Evolutionary conservation across 73 alveolate species (phyloP), one percentile per base, ranked within the genome.

Genomic region (Tetrahymena malaccensis): DNA sequence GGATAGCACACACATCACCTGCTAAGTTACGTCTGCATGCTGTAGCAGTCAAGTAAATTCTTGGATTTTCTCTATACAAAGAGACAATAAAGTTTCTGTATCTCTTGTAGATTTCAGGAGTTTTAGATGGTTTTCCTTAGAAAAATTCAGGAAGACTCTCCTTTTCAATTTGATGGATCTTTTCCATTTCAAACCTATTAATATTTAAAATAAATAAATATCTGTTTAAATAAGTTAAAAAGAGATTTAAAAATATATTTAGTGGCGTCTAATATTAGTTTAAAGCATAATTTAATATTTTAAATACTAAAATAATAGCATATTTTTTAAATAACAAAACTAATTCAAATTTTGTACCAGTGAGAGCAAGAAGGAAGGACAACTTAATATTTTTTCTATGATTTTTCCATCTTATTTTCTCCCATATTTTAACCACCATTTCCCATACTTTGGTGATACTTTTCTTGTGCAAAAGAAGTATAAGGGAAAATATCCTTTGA

Each of bases 11-110:
- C 10, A 98, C 99, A 96, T 99, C 99, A 4, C 99, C 99, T 27
- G 99, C 99, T 43, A 99, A 96, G 89, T 98, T 99, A 93, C 99
- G 97, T 95, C 99, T 95, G 96, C 99, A 98, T 33, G 99, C 99
- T 22, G 99, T 99, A 1, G 99, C 99, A 31, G 99, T 96, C 50
- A 99, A 96, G 94, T 99, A 99, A 38, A 96, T 94, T 43, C 97
- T 95, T n/a, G 99, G 99, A 57, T 97, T 98, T 94, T 97, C 99
- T 95, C 99, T 96, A 97, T 98, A 98, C 43, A 99, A 98, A 94
- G 98, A 96, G 34, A 99, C 98, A 97, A 99, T 99, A 94, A 98
- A 98, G 95, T 99, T 99, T 94, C 99, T 97, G 96, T 98, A 98
- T 94, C 97, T 98, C 97, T 98, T 98, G 96, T 99, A 99, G 34